A percentile compares a stretch with the other conserved stretches of the same genome.
Evolutionary conservation across 208 protist species (phyloP).

Genomic region (Crithidia thermophila): DNA sequence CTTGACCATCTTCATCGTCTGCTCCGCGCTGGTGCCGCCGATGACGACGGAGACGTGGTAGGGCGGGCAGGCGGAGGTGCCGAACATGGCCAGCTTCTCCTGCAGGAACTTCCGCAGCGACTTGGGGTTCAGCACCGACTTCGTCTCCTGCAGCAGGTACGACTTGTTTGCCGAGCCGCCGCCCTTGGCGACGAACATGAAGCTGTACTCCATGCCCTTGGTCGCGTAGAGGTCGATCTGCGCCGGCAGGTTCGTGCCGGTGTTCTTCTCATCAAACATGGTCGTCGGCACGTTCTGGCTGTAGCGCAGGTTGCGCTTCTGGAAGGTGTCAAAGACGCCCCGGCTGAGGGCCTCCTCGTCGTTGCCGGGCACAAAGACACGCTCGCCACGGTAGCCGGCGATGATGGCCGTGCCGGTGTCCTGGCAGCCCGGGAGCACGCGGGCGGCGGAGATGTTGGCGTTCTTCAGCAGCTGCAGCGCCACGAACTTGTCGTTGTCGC

Average conservation of each 20-base stretch:
- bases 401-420: constrained; percentile 98
- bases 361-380: constrained; percentile 94
- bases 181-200: constrained; percentile 98
- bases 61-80: constrained; percentile 98
- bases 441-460: constrained; percentile 93
- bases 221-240: constrained; percentile 97
- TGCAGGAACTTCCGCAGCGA: constrained; percentile 92
- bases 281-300: constrained; percentile 94
- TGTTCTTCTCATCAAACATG: constrained; percentile 98
- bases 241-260: constrained; percentile 96
- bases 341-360: constrained; percentile 93
- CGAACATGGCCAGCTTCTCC: constrained; percentile 93
- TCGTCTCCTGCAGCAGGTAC: constrained; percentile 97
- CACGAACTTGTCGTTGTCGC: constrained; percentile 97
- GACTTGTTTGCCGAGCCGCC: constrained; percentile 98
- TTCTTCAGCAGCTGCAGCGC: constrained; percentile 98
- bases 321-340: constrained; percentile 96
- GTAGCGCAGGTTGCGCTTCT: constrained; percentile 95
- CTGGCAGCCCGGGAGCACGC: constrained; percentile 94
- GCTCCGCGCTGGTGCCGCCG: constrained; percentile 96
- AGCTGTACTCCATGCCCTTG: constrained; percentile 95
- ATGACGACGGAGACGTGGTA: constrained; percentile 97
- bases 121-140: constrained; percentile 95
- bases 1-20: constrained; percentile 97
- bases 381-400: constrained; percentile 94